These are phyloP conservation scores for Dalechampia spathulata DNA, from an alignment of 441 rosid genomes.

Conservation along the genomic window DNA sequence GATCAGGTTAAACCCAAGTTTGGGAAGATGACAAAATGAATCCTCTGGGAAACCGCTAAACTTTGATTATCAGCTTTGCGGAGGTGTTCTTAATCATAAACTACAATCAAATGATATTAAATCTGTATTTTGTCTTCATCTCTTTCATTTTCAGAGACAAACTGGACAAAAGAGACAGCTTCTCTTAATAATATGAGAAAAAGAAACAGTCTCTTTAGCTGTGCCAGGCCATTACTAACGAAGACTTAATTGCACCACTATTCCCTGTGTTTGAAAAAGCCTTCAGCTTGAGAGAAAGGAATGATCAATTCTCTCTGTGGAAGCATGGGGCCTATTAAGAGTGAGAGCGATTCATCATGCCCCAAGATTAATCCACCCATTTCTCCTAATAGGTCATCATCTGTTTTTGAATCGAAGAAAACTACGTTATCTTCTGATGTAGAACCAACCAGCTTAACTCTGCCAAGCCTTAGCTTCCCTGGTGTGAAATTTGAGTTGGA, in stretches of 20 bases:
- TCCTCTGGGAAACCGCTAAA: conserved; percentile 19
- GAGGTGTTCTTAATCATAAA: conserved; percentile 7
- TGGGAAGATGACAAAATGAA: conserved; percentile 16
- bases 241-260: not conserved
- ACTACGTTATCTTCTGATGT: conserved; percentile 20
- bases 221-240: not conserved
- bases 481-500: conserved; percentile 38
- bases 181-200: conserved; percentile 13
- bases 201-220: not conserved
- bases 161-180: conserved; percentile 12
- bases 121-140: conserved; percentile 15
- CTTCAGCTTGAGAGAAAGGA: not conserved
- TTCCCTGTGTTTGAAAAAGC: no score
- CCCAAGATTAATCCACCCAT: conserved; percentile 12
- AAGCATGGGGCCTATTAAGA: conserved; percentile 31
- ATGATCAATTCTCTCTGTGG: conserved; percentile 36
- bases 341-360: conserved; percentile 27
- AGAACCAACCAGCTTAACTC: conserved; percentile 31
- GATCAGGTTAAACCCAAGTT: conserved; percentile 1
- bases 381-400: conserved; percentile 27
- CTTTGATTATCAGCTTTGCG: not conserved
- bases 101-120: conserved; percentile 17
- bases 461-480: conserved; percentile 41
- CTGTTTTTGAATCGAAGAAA: conserved; percentile 27
- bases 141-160: conserved; percentile 6